These are phyloP conservation scores for Ananas comosus DNA, from an alignment of 176 grass and related monocot genomes.

Conservation along the genomic window DNA sequence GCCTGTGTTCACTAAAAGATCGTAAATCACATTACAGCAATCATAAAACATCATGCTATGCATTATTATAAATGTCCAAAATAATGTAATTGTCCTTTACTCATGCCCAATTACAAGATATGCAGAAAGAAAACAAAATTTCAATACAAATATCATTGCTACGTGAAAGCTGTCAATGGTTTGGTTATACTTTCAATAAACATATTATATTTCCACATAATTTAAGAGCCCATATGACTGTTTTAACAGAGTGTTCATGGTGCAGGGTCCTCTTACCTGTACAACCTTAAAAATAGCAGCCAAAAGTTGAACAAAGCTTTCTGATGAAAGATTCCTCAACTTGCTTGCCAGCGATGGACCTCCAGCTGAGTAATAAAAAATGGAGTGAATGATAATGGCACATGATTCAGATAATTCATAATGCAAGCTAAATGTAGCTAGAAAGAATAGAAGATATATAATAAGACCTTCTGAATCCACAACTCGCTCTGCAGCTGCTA, in stretches of 20 bases:
- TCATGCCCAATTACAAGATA: background rate
- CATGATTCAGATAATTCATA: background rate
- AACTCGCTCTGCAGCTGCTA: slow-evolving; percentile 48
- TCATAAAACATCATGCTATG: background rate
- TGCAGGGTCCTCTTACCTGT: slow-evolving; percentile 45
- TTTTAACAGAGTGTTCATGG: slow-evolving; percentile 2
- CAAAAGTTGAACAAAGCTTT: slow-evolving; percentile 94
- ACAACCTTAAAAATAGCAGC: slow-evolving; percentile 88
- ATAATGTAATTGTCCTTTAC: background rate
- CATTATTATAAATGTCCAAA: background rate
- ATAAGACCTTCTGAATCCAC: slow-evolving; percentile 68
- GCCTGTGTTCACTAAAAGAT: slow-evolving; percentile 55
- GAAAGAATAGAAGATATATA: slow-evolving; percentile 19
- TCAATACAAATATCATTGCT: too few relatives aligned
- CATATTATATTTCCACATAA: background rate
- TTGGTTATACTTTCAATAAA: background rate
- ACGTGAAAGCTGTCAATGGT: background rate
- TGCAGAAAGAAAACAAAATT: background rate
- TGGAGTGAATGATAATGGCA: slow-evolving; percentile 7
- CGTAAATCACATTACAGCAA: slow-evolving; percentile 13
- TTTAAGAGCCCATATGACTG: background rate
- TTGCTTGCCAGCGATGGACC: slow-evolving; percentile 85
- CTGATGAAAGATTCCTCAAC: slow-evolving; percentile 71
- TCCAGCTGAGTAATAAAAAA: slow-evolving; percentile 44
- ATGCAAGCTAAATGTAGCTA: background rate